Conservation (phyloP, 139 green algal species). For the Chlorella ohadii region DNA sequence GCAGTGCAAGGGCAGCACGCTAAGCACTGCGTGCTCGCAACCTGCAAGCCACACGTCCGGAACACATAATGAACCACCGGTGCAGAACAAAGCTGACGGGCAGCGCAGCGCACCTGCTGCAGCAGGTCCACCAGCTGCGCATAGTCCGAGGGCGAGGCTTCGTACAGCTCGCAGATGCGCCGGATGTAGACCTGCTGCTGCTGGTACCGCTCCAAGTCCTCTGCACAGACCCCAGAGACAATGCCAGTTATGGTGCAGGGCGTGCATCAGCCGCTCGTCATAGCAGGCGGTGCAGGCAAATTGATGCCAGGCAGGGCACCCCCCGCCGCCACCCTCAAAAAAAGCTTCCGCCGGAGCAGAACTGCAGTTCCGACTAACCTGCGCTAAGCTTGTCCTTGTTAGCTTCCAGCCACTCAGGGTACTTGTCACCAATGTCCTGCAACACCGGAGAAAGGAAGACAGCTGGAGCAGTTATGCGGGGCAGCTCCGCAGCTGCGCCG, state of each 20-base stretch:
- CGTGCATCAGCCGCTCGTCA: too few relatives aligned
- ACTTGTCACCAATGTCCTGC: conserved; percentile 83
- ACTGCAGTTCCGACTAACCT: not conserved
- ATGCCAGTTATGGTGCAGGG: too few relatives aligned
- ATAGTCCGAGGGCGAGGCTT: conserved; percentile 71
- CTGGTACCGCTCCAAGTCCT: conserved; percentile 53
- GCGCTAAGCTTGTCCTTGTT: conserved; percentile 46
- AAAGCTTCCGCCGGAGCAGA: too few relatives aligned
- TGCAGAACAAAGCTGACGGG: too few relatives aligned
- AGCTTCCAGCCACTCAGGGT: conserved; percentile 81
- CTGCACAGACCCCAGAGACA: not conserved
- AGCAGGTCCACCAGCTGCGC: conserved; percentile 73
- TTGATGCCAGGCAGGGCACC: too few relatives aligned
- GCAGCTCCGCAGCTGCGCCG: too few relatives aligned
- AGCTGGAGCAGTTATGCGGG: too few relatives aligned
- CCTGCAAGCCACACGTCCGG: too few relatives aligned
- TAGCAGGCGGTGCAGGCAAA: not conserved
- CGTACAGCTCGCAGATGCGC: conserved; percentile 76
- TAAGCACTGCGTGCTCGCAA: too few relatives aligned
- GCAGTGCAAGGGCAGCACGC: too few relatives aligned
- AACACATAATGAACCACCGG: too few relatives aligned
- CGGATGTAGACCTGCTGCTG: conserved; percentile 74
- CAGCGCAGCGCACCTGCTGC: conserved; percentile 63
- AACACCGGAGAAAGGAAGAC: not conserved
- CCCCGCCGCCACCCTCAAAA: too few relatives aligned